Percentiles rank a stretch among this genome's conserved stretches.
Conservation (phyloP, 139 green algal genomes). For the Chlamydomonas schloesseri region DNA sequence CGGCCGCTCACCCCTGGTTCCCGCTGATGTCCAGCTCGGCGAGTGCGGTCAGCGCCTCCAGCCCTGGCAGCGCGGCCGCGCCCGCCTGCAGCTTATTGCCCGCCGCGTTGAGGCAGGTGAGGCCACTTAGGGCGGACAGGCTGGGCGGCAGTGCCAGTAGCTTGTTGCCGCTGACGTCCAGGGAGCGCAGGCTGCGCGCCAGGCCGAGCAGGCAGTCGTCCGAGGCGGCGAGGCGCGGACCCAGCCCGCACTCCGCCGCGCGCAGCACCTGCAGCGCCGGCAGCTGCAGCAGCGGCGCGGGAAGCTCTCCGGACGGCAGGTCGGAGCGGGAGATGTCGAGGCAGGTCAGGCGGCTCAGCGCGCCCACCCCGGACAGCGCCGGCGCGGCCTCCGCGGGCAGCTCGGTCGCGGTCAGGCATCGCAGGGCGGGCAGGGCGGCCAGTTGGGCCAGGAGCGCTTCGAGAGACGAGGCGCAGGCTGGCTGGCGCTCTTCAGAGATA, state of each 20-base stretch:
- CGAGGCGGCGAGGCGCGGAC: not conserved
- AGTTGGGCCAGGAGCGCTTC: not conserved
- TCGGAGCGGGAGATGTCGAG: slow-evolving; percentile 28
- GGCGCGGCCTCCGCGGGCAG: not conserved
- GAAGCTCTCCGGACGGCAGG: not conserved
- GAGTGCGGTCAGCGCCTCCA: not conserved
- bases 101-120: slow-evolving; percentile 70
- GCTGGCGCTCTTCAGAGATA: not conserved
- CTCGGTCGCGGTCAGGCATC: not conserved
- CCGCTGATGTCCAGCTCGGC: not conserved
- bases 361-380: not conserved
- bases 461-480: not conserved
- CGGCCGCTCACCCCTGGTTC: not conserved
- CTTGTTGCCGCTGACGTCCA: slow-evolving; percentile 33
- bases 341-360: slow-evolving; percentile 21
- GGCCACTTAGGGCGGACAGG: slow-evolving; percentile 51
- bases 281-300: not conserved
- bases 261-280: not conserved
- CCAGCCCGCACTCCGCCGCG: slow-evolving; percentile 1
- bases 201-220: not conserved
- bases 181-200: not conserved
- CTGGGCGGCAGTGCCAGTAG: slow-evolving; percentile 56
- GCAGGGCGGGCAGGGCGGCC: not conserved
- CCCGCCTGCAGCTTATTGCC: slow-evolving; percentile 38
- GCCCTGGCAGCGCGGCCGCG: not conserved